Conservation (phyloP, 2,329 filamentous ascomycete species). For the Talaromyces islandicus region DNA sequence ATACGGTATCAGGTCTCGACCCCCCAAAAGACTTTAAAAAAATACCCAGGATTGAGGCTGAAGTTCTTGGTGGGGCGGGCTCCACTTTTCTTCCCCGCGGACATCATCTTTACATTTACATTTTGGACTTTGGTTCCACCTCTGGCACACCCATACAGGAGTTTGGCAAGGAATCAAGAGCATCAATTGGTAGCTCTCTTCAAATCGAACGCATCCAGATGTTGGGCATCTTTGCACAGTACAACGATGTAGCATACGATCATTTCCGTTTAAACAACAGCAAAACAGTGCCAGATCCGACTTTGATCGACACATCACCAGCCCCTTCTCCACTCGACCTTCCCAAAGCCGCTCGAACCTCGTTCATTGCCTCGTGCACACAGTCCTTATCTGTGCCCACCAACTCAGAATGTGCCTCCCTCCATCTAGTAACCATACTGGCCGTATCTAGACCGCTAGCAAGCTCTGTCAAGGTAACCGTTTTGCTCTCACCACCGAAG, state of each 20-base stretch:
- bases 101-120: no score
- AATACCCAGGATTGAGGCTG: no score
- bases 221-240: no score
- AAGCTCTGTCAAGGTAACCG: conserved; percentile 15
- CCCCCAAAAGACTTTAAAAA: no score
- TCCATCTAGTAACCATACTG: conserved; percentile 38
- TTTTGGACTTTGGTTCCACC: no score
- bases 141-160: no score
- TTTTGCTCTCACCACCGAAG: conserved; percentile 15
- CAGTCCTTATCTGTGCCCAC: conserved; percentile 31
- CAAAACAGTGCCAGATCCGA: conserved; percentile 6
- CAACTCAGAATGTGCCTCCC: conserved; percentile 31
- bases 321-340: background rate
- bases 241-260: background rate
- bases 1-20: no score
- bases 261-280: conserved; percentile 15
- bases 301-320: conserved; percentile 5
- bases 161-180: no score
- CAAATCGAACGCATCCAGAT: no score
- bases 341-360: conserved; percentile 7
- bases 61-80: no score
- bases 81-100: no score
- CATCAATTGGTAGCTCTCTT: no score
- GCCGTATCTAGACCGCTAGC: conserved; percentile 25
- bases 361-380: conserved; percentile 7